Conservation (phyloP, 2,329 filamentous ascomycete genomes). For the Trichoderma gracile region DNA sequence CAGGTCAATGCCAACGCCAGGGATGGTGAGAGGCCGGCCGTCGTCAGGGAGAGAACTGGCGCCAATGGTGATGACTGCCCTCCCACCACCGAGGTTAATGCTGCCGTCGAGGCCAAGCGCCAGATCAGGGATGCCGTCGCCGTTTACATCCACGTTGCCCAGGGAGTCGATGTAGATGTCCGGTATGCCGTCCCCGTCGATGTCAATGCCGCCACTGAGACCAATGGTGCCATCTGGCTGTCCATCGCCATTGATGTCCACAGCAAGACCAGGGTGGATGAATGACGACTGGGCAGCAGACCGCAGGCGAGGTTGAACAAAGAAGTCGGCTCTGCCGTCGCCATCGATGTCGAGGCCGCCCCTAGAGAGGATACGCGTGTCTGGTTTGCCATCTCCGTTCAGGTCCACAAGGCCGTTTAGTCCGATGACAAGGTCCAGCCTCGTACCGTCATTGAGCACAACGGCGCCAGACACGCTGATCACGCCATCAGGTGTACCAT, state of each 20-base stretch:
- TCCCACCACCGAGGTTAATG: not conserved
- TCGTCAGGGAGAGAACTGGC: not conserved
- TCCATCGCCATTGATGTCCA: constrained; percentile 5
- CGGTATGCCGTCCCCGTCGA: constrained; percentile 1
- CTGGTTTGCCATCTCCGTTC: constrained; percentile 15
- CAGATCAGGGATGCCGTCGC: not conserved
- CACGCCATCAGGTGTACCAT: not conserved
- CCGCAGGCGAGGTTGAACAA: not conserved
- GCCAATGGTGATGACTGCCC: not conserved
- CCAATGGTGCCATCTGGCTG: constrained; percentile 8
- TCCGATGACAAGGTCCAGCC: not conserved
- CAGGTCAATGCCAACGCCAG: not conserved
- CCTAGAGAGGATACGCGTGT: not conserved
- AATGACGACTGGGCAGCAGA: not conserved
- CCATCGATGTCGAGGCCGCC: not conserved
- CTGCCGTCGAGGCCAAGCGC: not conserved
- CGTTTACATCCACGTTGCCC: constrained; percentile 4
- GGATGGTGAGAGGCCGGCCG: not conserved
- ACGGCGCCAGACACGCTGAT: not conserved
- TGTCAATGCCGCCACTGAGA: not conserved
- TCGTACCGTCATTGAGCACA: not conserved
- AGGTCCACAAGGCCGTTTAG: not conserved
- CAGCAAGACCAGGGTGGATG: not conserved
- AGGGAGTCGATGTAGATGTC: not conserved
- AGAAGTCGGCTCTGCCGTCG: constrained; percentile 14